These are phyloP conservation scores for Lepiota brunneoincarnata DNA, from an alignment of 768 basidiomycete genomes.

Conservation along the genomic window DNA sequence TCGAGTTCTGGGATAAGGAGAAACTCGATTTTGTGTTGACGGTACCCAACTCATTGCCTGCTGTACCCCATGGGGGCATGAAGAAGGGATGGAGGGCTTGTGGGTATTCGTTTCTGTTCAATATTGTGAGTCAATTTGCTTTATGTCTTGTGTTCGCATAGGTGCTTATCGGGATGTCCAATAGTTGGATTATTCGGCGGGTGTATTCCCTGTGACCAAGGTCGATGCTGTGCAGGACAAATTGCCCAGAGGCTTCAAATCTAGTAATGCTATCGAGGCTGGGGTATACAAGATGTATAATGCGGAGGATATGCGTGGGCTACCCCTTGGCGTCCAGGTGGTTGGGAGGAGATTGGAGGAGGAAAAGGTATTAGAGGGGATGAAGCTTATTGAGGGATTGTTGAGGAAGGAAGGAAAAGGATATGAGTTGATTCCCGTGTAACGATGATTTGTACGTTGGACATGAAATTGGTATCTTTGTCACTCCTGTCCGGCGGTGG, in stretches of 20 bases:
- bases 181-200: slow-evolving; percentile 41
- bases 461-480: too few species aligned
- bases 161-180: background rate
- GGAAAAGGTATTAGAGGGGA: slow-evolving; percentile 60
- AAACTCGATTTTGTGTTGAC: slow-evolving; percentile 58
- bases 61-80: slow-evolving; percentile 52
- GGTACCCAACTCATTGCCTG: slow-evolving; percentile 55
- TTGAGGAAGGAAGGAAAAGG: slow-evolving; percentile 23
- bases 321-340: slow-evolving; percentile 62
- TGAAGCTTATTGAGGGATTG: slow-evolving; percentile 47
- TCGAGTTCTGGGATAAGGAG: slow-evolving; percentile 35
- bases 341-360: slow-evolving; percentile 59
- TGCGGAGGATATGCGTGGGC: slow-evolving; percentile 49
- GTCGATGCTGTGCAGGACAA: slow-evolving; percentile 44
- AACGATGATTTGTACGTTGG: background rate
- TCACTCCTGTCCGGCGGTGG: too few species aligned
- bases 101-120: slow-evolving; percentile 62
- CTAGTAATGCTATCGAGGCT: slow-evolving; percentile 41
- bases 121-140: slow-evolving; percentile 38
- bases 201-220: slow-evolving; percentile 56
- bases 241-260: slow-evolving; percentile 29
- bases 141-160: background rate
- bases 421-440: slow-evolving; percentile 8
- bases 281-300: slow-evolving; percentile 51
- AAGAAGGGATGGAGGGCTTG: slow-evolving; percentile 49